A percentile compares a stretch with the other conserved stretches of the same genome.
These are phyloP conservation scores for Brasilioporus rufonigricans DNA, from an alignment of 768 basidiomycete genomes.

Conservation along the genomic window DNA sequence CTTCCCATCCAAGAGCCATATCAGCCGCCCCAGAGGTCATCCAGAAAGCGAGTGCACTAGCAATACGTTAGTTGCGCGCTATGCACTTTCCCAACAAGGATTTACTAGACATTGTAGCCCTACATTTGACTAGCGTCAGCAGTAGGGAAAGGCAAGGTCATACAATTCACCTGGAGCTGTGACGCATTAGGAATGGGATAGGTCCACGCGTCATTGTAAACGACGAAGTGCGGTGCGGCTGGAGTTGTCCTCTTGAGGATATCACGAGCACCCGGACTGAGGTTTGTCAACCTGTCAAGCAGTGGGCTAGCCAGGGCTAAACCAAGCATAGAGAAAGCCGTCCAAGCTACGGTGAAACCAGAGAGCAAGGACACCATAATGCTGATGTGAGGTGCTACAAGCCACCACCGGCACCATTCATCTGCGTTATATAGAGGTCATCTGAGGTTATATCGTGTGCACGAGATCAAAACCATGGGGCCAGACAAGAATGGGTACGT, in stretches of 20 bases:
- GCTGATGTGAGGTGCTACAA: neutral
- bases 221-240: neutral
- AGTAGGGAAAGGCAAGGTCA: no score
- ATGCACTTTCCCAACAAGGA: constrained; percentile 34
- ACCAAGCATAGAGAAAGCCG: neutral
- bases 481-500: neutral
- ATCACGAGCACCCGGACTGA: neutral
- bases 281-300: neutral
- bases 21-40: constrained; percentile 41
- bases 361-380: neutral
- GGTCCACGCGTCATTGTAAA: neutral
- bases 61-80: no score
- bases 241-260: neutral
- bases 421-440: neutral
- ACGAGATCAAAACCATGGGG: neutral
- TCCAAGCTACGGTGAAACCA: neutral
- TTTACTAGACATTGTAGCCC: constrained; percentile 31
- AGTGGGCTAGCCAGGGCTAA: neutral
- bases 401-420: neutral
- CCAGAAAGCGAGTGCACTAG: no score
- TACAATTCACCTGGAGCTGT: neutral
- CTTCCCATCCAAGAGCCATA: no score
- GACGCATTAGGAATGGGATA: neutral
- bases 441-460: neutral
- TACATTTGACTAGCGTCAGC: neutral